Conservation (phyloP, 495 filamentous ascomycete genomes). For the Aspergillus cavernicola region DNA sequence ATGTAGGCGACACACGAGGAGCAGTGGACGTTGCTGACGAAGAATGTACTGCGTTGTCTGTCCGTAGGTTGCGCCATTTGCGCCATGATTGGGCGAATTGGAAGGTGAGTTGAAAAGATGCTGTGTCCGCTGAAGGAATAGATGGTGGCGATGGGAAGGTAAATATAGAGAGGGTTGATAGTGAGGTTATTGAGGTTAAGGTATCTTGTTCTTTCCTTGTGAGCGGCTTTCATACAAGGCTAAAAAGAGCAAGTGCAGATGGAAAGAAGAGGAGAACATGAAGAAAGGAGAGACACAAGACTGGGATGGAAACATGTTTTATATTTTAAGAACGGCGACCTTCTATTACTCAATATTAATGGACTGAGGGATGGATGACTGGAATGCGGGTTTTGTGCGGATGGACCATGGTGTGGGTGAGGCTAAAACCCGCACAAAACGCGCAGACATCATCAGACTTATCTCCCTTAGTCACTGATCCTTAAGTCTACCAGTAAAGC, state of each 20-base stretch:
- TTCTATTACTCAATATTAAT: background rate
- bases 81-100: slow-evolving; percentile 13
- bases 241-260: too few relatives aligned
- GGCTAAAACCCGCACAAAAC: slow-evolving; percentile 40
- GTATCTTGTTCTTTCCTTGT: background rate
- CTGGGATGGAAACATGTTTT: background rate
- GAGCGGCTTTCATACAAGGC: too few relatives aligned
- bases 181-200: background rate
- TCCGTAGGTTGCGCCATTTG: background rate
- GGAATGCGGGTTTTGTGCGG: slow-evolving; percentile 42
- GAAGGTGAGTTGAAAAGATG: too few relatives aligned
- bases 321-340: background rate
- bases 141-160: background rate
- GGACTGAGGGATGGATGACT: background rate
- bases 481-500: too few relatives aligned
- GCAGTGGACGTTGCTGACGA: slow-evolving; percentile 51
- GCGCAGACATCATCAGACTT: slow-evolving; percentile 33
- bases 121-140: background rate
- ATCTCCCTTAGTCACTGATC: too few relatives aligned
- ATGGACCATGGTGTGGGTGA: slow-evolving; percentile 1
- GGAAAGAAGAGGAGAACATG: background rate
- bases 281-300: background rate
- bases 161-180: background rate
- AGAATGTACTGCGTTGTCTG: slow-evolving; percentile 31
- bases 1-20: slow-evolving; percentile 51